A percentile compares a stretch with the other conserved stretches of the same genome.
These are phyloP conservation scores for Magnusiomyces magnusii DNA, from an alignment of 1,139 yeast genomes.

Conservation along the genomic window DNA sequence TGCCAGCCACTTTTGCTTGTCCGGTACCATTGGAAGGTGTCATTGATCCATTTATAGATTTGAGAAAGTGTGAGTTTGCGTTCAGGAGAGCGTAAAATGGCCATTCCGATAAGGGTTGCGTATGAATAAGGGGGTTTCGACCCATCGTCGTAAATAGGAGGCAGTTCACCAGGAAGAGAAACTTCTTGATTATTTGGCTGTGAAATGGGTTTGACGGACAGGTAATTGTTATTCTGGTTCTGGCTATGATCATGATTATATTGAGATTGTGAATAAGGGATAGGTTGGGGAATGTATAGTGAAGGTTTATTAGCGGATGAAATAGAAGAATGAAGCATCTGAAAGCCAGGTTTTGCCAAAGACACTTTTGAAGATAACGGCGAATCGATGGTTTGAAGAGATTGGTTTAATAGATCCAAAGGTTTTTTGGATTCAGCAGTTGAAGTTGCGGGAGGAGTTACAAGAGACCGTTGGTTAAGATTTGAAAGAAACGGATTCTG, in stretches of 20 bases:
- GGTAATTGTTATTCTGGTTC: no score
- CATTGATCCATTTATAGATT: conserved; percentile 88
- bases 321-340: no score
- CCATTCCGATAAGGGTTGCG: conserved; percentile 91
- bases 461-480: no score
- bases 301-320: no score
- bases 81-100: conserved; percentile 76
- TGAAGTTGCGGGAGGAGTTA: not conserved
- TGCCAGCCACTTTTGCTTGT: conserved; percentile 75
- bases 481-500: no score
- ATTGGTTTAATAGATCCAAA: not conserved
- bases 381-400: not conserved
- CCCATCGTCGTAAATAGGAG: conserved; percentile 40
- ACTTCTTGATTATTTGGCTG: no score
- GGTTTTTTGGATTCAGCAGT: no score
- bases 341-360: not conserved
- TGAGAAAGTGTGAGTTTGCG: conserved; percentile 80
- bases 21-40: conserved; percentile 75
- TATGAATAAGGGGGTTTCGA: conserved; percentile 89
- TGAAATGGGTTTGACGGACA: no score
- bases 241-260: no score
- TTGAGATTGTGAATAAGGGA: no score
- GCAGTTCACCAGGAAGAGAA: conserved; percentile 39
- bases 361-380: not conserved
- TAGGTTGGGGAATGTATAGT: no score